Evolutionary conservation across 805 yeast species (phyloP), one percentile per base, ranked within the genome.

Genomic region (Kodamaea hsintzibuensis): DNA sequence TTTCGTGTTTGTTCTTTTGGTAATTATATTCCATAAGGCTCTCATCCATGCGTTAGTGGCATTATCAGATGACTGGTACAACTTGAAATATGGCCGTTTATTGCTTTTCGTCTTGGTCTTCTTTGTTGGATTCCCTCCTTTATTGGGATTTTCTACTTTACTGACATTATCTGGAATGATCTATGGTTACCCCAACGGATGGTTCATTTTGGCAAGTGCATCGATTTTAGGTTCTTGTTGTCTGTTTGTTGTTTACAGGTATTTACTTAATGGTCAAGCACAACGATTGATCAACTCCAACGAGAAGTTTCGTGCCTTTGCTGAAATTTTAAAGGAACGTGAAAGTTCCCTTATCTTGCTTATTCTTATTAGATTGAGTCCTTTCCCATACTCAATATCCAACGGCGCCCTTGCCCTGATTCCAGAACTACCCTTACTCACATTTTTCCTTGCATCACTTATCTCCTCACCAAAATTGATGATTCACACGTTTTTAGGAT

Each of bases 321-420:
- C 89, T 0, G 83, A 85, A 52, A 88, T 90, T 3, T 68, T 93
- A 55, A 83, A 80, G 60, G 96, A 90, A 54, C 81, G 82, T 52
- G 86, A 87, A 59, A 82, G 84, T 54, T 68, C 76, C 16, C 79
- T 91, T 54, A 67, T 84, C 58, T 70, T 95, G 19, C 69, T 93
- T 51, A 81, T 88, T 50, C 74, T 93, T 64, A 79, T 93, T 27
- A 77, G 98, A 52, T 69, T 93, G 54, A 91, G 97, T 61, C 99
- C 99, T 0, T 80, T 93, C 62, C 98, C 98, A 0, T 95, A 91
- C 66, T 91, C 97, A 2, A 73, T 93, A 33, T 86, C 95, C 0
- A 93, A 93, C 63, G 98, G 97, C 3, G 98, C 96, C 0, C 77
- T 95, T 59, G 95, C 96, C 8, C 86, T 96, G 1, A 82, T 93